Percentiles rank a stretch among this genome's conserved stretches.
Evolutionary conservation across 2,329 filamentous ascomycete genomes (phyloP).

Genomic region (Verticillium alfalfae): DNA sequence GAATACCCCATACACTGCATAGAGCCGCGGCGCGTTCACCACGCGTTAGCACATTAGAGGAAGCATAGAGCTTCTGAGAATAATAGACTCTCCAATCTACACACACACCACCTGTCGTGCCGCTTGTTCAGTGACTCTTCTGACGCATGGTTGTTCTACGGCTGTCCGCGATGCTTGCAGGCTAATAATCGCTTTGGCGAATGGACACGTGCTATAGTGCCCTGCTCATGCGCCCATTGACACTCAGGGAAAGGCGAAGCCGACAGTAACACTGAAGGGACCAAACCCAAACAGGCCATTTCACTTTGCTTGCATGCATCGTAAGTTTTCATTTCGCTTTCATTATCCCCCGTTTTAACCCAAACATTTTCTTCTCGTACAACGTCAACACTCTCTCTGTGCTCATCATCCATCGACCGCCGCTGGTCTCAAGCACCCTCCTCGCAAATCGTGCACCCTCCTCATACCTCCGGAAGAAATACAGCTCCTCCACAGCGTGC

Average conservation of each 20-base stretch:
- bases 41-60: background rate
- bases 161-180: too few relatives aligned
- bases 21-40: background rate
- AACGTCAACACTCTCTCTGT: slow-evolving; percentile 28
- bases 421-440: slow-evolving; percentile 23
- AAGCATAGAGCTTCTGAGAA: background rate
- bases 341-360: slow-evolving; percentile 16
- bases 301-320: too few relatives aligned
- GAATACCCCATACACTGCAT: background rate
- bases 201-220: too few relatives aligned
- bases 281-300: too few relatives aligned
- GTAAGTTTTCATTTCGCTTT: background rate
- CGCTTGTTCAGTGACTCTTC: too few relatives aligned
- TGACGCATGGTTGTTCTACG: too few relatives aligned
- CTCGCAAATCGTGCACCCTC: slow-evolving; percentile 37
- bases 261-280: too few relatives aligned
- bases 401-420: slow-evolving; percentile 36
- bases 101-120: background rate
- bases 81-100: background rate
- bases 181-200: too few relatives aligned
- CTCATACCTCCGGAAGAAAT: slow-evolving; percentile 43
- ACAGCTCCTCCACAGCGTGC: slow-evolving; percentile 53
- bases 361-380: slow-evolving; percentile 37
- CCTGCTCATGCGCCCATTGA: too few relatives aligned
- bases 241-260: too few relatives aligned